Conservation (phyloP, 192 early-diverging fungal genomes). For the Chytriomyces sp. region DNA sequence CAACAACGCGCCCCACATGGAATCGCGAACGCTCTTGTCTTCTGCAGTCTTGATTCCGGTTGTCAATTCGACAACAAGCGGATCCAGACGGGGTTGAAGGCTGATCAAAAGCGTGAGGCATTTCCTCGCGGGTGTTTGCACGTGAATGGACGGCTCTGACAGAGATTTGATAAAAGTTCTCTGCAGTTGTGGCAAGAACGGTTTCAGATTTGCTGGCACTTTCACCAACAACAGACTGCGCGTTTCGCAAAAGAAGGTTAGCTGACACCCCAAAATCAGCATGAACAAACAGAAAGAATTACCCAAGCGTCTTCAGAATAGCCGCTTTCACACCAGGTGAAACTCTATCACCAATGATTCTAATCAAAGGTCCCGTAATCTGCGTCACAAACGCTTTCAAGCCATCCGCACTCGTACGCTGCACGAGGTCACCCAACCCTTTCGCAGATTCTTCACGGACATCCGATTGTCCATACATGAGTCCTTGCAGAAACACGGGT, state of each 20-base stretch:
- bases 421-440: conserved; percentile 80
- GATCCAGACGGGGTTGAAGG: conserved; percentile 78
- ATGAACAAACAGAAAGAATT: conserved; percentile 38
- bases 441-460: conserved; percentile 84
- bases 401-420: conserved; percentile 72
- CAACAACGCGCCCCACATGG: conserved; percentile 77
- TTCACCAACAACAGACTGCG: conserved; percentile 76
- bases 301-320: conserved; percentile 84
- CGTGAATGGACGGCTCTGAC: conserved; percentile 71
- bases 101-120: conserved; percentile 76
- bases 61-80: conserved; percentile 75
- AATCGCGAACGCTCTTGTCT: conserved; percentile 62
- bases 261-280: conserved; percentile 12
- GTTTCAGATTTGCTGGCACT: conserved; percentile 87
- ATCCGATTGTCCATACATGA: conserved; percentile 85
- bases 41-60: conserved; percentile 69
- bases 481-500: conserved; percentile 90
- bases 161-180: conserved; percentile 93
- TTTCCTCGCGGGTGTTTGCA: conserved; percentile 80
- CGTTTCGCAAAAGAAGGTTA: conserved; percentile 5
- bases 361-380: conserved; percentile 96
- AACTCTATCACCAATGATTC: conserved; percentile 95
- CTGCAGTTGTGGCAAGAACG: conserved; percentile 98
- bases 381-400: conserved; percentile 90
- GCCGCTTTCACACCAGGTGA: conserved; percentile 90